A percentile compares a stretch with the other conserved stretches of the same genome.
These are phyloP conservation scores for Xylaria nigripes DNA, from an alignment of 495 filamentous ascomycete species.

Conservation along the genomic window DNA sequence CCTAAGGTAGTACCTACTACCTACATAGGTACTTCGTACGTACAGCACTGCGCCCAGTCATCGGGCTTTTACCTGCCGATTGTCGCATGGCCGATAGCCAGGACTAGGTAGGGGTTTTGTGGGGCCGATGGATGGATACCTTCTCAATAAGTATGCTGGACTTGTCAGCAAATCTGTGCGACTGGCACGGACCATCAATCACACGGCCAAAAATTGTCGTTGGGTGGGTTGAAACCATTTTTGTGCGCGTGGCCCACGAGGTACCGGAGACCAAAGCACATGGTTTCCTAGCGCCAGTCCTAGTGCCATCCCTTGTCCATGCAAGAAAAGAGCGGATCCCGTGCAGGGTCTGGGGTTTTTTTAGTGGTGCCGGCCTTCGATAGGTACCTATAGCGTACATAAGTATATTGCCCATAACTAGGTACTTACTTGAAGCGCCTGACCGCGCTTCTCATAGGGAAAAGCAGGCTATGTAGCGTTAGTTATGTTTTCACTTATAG, in stretches of 20 bases:
- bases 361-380: neutral
- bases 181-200: neutral
- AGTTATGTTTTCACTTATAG: too few relatives aligned
- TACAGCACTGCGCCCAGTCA: conserved; percentile 6
- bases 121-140: conserved; percentile 8
- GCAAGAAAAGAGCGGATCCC: conserved; percentile 18
- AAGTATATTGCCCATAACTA: too few relatives aligned
- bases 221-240: conserved; percentile 21
- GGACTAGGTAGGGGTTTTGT: conserved; percentile 11
- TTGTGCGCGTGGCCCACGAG: conserved; percentile 19
- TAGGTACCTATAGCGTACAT: too few relatives aligned
- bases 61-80: conserved; percentile 18
- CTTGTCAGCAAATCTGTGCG: conserved; percentile 1
- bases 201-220: neutral
- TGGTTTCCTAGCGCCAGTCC: conserved; percentile 14
- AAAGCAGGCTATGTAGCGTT: too few relatives aligned
- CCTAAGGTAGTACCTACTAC: too few relatives aligned
- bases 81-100: conserved; percentile 25
- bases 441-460: too few relatives aligned
- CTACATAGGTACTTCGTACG: neutral
- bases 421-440: too few relatives aligned
- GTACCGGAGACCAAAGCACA: conserved; percentile 13
- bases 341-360: neutral
- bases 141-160: conserved; percentile 12
- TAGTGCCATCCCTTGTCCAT: conserved; percentile 14